Evolutionary conservation across 2,329 filamentous ascomycete genomes (phyloP).

Genomic region (Saccharata proteae): DNA sequence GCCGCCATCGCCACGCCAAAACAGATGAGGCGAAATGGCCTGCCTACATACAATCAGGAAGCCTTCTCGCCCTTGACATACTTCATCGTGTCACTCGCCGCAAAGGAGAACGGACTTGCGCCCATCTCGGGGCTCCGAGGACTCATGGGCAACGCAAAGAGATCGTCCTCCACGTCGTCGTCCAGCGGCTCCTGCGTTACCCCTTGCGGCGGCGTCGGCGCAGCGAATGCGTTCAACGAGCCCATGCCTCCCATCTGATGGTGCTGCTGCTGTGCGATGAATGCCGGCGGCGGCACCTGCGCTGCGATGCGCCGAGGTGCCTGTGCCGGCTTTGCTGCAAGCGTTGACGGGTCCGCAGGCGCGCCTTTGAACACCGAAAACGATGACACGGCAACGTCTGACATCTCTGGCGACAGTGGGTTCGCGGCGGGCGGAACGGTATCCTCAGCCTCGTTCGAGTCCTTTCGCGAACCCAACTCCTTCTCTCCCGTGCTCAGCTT

Average conservation of each 20-base stretch:
- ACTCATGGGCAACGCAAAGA: constrained; percentile 80
- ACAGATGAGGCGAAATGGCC: not conserved
- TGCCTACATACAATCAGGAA: constrained; percentile 11
- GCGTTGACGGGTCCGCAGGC: constrained; percentile 22
- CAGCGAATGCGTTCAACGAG: constrained; percentile 33
- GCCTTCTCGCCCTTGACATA: constrained; percentile 19
- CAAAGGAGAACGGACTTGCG: constrained; percentile 65
- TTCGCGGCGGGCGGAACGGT: constrained; percentile 26
- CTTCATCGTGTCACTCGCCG: constrained; percentile 21
- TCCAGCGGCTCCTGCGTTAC: constrained; percentile 20
- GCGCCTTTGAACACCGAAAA: constrained; percentile 47
- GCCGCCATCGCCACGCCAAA: not conserved
- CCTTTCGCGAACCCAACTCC: constrained; percentile 35
- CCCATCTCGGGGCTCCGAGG: constrained; percentile 78
- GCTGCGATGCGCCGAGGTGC: constrained; percentile 22
- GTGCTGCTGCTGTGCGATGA: constrained; percentile 27
- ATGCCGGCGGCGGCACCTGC: constrained; percentile 23
- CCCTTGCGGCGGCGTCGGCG: not conserved
- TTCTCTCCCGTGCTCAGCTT: constrained; percentile 62
- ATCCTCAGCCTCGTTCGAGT: constrained; percentile 11
- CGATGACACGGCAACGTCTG: constrained; percentile 49
- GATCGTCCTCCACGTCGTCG: constrained; percentile 58
- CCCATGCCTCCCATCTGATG: constrained; percentile 25
- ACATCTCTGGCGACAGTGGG: constrained; percentile 49
- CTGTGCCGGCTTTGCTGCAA: constrained; percentile 27